Conservation (phyloP, 768 basidiomycete species). For the Russula sp. region DNA sequence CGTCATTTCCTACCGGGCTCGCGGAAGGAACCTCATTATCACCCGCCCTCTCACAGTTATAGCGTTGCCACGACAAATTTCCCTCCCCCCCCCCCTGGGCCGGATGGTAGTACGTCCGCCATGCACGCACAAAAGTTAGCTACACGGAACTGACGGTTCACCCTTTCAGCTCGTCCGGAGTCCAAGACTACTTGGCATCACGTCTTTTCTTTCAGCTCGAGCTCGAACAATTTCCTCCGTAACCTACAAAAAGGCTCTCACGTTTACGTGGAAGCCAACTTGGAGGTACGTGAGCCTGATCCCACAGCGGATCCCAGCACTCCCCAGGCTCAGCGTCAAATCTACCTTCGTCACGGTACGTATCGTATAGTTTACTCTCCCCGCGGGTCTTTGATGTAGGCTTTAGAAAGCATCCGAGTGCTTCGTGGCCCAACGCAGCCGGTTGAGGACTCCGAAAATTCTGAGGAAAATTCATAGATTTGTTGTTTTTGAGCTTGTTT, state of each 20-base stretch:
- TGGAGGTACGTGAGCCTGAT: constrained; percentile 69
- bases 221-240: constrained; percentile 54
- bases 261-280: constrained; percentile 78
- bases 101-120: constrained; percentile 49
- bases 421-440: constrained; percentile 25
- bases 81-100: constrained; percentile 46
- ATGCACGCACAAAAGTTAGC: no score
- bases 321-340: constrained; percentile 69
- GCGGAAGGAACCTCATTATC: neutral
- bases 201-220: constrained; percentile 62
- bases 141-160: neutral
- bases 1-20: constrained; percentile 17
- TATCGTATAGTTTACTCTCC: neutral
- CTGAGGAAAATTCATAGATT: constrained; percentile 10
- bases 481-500: neutral
- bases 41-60: constrained; percentile 42
- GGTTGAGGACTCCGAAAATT: constrained; percentile 1
- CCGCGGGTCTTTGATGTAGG: neutral
- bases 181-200: constrained; percentile 66
- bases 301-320: constrained; percentile 55
- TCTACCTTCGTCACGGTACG: constrained; percentile 75
- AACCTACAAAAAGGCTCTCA: constrained; percentile 60
- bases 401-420: constrained; percentile 48
- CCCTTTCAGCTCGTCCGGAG: constrained; percentile 42
- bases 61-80: constrained; percentile 66